A percentile compares a stretch with the other conserved stretches of the same genome.
These are phyloP conservation scores for Pinus taeda DNA, from an alignment of 75 land plant species.

Conservation along the genomic window DNA sequence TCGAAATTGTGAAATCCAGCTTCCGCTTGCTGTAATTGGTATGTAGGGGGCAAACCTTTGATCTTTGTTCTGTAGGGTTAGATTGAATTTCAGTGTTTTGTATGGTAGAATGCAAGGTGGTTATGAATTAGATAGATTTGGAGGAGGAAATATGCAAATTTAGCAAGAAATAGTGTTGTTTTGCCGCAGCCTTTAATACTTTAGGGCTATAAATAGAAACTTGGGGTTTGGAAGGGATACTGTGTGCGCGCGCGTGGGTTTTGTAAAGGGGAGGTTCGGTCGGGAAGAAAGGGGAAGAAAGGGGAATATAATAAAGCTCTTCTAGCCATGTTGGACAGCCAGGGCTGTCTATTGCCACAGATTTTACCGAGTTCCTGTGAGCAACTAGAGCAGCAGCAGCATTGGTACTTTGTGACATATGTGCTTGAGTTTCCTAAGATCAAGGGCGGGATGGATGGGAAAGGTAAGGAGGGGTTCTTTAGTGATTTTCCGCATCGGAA, in stretches of 20 bases:
- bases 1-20: not conserved
- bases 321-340: conserved; percentile 39
- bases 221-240: not conserved
- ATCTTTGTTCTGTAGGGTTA: not conserved
- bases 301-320: not conserved
- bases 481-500: not conserved
- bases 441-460: conserved; percentile 4
- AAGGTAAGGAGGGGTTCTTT: not conserved
- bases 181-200: not conserved
- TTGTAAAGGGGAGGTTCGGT: not conserved
- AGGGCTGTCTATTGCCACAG: conserved; percentile 32
- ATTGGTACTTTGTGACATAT: conserved; percentile 8
- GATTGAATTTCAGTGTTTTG: not conserved
- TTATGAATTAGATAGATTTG: not conserved
- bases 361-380: conserved; percentile 26
- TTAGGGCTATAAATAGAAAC: not conserved
- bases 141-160: not conserved
- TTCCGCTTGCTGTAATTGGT: no score
- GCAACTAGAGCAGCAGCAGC: conserved; percentile 6
- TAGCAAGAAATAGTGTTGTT: not conserved
- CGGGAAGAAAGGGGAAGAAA: no score
- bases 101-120: not conserved
- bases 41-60: not conserved
- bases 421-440: conserved; percentile 14
- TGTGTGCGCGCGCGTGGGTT: not conserved